These are phyloP conservation scores for Fusarium marasasianum DNA, from an alignment of 2,329 filamentous ascomycete genomes.

Conservation along the genomic window DNA sequence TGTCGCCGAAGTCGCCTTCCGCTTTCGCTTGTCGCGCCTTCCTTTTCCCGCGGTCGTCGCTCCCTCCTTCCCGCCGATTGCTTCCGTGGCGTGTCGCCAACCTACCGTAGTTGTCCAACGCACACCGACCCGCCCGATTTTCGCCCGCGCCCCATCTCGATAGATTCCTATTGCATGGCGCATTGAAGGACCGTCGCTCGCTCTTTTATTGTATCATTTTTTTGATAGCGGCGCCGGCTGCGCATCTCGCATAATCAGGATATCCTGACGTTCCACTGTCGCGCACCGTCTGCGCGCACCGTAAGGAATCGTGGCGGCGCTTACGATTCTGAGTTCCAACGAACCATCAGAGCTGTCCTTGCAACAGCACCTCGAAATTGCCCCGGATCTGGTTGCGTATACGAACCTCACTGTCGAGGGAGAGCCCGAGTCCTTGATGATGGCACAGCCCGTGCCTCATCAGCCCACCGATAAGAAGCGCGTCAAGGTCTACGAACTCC, in stretches of 20 bases:
- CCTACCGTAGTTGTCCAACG: slow-evolving; percentile 26
- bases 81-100: slow-evolving; percentile 42
- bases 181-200: slow-evolving; percentile 42
- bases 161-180: slow-evolving; percentile 45
- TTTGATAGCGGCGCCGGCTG: slow-evolving; percentile 28
- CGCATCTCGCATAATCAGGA: slow-evolving; percentile 18
- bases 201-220: slow-evolving; percentile 26
- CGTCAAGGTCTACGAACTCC: slow-evolving; percentile 99
- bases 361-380: slow-evolving; percentile 68
- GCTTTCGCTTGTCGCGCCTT: slow-evolving; percentile 29
- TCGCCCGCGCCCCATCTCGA: slow-evolving; percentile 25
- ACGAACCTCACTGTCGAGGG: slow-evolving; percentile 60
- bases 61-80: slow-evolving; percentile 33
- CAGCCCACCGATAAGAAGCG: slow-evolving; percentile 74
- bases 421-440: slow-evolving; percentile 71
- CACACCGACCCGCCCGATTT: slow-evolving; percentile 29
- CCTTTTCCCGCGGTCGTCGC: slow-evolving; percentile 31
- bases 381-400: slow-evolving; percentile 62
- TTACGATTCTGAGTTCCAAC: slow-evolving; percentile 63
- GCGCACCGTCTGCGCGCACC: slow-evolving; percentile 45
- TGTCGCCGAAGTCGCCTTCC: slow-evolving; percentile 28
- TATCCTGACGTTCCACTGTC: slow-evolving; percentile 31
- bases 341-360: slow-evolving; percentile 65
- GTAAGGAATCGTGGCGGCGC: slow-evolving; percentile 63
- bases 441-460: slow-evolving; percentile 77